Evolutionary conservation across 2,329 filamentous ascomycete species (phyloP).

Genomic region (Cordyceps pruinosa): DNA sequence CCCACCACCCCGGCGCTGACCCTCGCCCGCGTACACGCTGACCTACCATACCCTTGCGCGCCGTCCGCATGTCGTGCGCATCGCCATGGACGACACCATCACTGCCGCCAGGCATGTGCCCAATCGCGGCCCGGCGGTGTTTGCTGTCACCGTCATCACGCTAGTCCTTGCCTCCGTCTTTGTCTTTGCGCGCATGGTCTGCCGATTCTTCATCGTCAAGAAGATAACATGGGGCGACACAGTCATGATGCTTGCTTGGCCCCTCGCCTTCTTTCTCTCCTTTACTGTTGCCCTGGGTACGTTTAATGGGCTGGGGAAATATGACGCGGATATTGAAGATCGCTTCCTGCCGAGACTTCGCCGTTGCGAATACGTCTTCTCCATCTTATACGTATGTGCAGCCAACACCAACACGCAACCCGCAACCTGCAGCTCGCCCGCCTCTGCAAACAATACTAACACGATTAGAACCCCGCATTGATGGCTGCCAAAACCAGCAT

Average conservation of each 20-base stretch:
- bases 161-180: constrained; percentile 66
- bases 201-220: constrained; percentile 65
- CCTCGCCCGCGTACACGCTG: background rate
- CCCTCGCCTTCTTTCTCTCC: constrained; percentile 59
- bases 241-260: constrained; percentile 74
- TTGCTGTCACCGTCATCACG: constrained; percentile 63
- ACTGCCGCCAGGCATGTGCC: constrained; percentile 26
- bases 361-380: constrained; percentile 56
- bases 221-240: constrained; percentile 71
- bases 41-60: background rate
- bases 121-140: constrained; percentile 53
- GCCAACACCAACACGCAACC: background rate
- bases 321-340: constrained; percentile 52
- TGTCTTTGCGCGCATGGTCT: constrained; percentile 66
- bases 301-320: constrained; percentile 58
- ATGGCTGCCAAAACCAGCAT: constrained; percentile 94
- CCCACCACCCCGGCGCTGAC: background rate
- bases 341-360: constrained; percentile 47
- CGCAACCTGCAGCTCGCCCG: too few relatives aligned
- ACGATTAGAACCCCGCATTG: constrained; percentile 70
- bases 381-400: constrained; percentile 50
- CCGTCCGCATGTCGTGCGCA: background rate
- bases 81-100: constrained; percentile 3
- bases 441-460: background rate
- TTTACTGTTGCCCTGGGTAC: constrained; percentile 60